Evolutionary conservation across 192 early-diverging fungal genomes (phyloP).

Genomic region (Geranomyces michiganensis): DNA sequence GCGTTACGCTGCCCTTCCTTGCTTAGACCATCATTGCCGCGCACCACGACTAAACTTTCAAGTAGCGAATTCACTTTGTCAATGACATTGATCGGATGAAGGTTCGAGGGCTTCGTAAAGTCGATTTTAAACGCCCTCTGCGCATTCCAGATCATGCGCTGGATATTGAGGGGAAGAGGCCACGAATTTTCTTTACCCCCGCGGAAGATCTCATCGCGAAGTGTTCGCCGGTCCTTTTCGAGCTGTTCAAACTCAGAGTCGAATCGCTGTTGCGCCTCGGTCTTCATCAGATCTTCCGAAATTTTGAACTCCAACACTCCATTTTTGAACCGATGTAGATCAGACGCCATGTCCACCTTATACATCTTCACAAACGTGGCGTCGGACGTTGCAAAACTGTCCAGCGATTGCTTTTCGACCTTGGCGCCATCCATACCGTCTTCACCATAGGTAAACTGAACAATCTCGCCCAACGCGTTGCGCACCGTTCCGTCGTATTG

Average conservation of each 20-base stretch:
- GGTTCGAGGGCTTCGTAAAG: conserved; percentile 74
- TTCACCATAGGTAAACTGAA: conserved; percentile 98
- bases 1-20: conserved; percentile 89
- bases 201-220: conserved; percentile 82
- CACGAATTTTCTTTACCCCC: conserved; percentile 64
- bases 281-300: conserved; percentile 76
- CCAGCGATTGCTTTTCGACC: conserved; percentile 82
- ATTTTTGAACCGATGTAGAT: conserved; percentile 62
- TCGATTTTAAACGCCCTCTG: conserved; percentile 88
- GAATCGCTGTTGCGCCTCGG: conserved; percentile 66
- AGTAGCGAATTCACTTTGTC: conserved; percentile 73
- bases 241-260: conserved; percentile 85
- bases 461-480: conserved; percentile 88
- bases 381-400: conserved; percentile 70
- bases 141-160: conserved; percentile 87
- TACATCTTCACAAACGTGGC: conserved; percentile 76
- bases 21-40: conserved; percentile 86
- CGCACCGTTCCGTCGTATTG: conserved; percentile 97
- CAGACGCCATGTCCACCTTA: conserved; percentile 71
- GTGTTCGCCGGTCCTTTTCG: conserved; percentile 68
- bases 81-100: conserved; percentile 83
- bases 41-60: conserved; percentile 79
- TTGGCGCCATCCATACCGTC: conserved; percentile 95
- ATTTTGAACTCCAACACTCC: conserved; percentile 72
- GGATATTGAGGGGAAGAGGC: conserved; percentile 91